Evolutionary conservation across 805 yeast genomes (phyloP), one percentile per base, ranked within the genome.

Genomic region (Priceomyces medius): DNA sequence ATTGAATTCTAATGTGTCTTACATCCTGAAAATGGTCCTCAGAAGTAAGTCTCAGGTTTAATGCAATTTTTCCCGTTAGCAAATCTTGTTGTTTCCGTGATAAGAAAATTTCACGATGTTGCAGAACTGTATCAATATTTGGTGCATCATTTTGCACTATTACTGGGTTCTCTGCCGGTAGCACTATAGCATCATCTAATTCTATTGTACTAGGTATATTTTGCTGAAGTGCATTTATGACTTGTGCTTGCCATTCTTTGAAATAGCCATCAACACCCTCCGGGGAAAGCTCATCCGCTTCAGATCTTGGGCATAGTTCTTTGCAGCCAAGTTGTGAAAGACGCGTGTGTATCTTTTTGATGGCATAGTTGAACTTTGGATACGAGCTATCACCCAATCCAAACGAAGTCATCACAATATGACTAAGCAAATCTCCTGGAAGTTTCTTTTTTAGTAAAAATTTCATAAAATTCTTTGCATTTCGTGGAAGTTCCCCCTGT

Each of bases 331-430:
- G 68, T 61, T 91, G 97, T 20, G 72, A 53, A 23, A 91, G 55
- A 43, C 99, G 71, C 17, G 80, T 75, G 58, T 91, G 96, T 13
- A 93, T 62, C 55, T 91, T 90, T 46, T 83, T 77, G 27, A 85
- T 78, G n/a, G 96, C 97, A 72, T 81, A 82, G 63, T 93, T 91
- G 64, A 80, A 93, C 48, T 84, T 78, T 4, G 95, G 87, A 58
- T 93, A 93, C 1, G 95, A 83, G 0, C 96, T 83, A 60, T 93
- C 98, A 19, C 99, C 99, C 1, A 93, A 64, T 0, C 99, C 99
- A 55, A 93, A 85, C 2, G 88, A 76, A 2, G 91, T 77, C 49
- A 89, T 71, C 13, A 67, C 61, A 8, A 87, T 51, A 55, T 83
- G 86, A 47, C 73, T 73, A 29, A 91, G 64, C 21, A 88, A 64